Evolutionary conservation across 2,329 filamentous ascomycete genomes (phyloP), one percentile per base, ranked within the genome.

Genomic region (Pestalotiopsis sp.): DNA sequence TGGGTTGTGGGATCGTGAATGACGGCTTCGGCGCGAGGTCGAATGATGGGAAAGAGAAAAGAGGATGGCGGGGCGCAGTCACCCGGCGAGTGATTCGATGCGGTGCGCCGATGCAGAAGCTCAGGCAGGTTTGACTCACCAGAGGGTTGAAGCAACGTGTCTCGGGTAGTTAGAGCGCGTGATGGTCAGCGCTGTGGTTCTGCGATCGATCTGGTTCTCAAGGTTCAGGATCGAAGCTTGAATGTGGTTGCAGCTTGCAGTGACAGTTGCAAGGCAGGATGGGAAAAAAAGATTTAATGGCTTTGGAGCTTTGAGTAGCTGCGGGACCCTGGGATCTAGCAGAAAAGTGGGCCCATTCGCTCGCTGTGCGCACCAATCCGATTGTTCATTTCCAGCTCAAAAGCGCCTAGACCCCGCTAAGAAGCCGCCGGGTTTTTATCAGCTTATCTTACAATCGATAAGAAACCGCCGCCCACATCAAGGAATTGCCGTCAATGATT

Each of bases 51-150:
- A 63, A 39, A 23, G 20, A 20, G 49, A 64, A 64, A 64, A 64
- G 62, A 36, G 20, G 27, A 66, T 66, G 64, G 64, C 56, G 64
- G 64, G 64, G 64, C 64, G 58, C 31, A 66, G 64, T 60, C 64
- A 66, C 64, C 61, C 64, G 64, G 56, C 59, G 14, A 38, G 59
- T 39, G 59, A 62, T 31, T 62, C 59, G 59, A 62, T 6, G 31
- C 56, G 3, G 56, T n/a, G 59, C 13, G 59, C 9, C 27, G 17
- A 17, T 4, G 36, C 9, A 27, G 23, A 17, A 27, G 23, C 25
- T 27, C 12, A 5, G 57, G 17, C 12, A 59, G 17, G 20, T 14
- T 59, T 59, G 57, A 64, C 63, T 66, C 49, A 66, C 63, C 63
- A 66, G 36, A 57, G 13, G n/a, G 4, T 49, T 27, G n/a, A n/a